These are phyloP conservation scores for Gossypium gossypioides DNA, from an alignment of 441 rosid genomes.

Conservation along the genomic window DNA sequence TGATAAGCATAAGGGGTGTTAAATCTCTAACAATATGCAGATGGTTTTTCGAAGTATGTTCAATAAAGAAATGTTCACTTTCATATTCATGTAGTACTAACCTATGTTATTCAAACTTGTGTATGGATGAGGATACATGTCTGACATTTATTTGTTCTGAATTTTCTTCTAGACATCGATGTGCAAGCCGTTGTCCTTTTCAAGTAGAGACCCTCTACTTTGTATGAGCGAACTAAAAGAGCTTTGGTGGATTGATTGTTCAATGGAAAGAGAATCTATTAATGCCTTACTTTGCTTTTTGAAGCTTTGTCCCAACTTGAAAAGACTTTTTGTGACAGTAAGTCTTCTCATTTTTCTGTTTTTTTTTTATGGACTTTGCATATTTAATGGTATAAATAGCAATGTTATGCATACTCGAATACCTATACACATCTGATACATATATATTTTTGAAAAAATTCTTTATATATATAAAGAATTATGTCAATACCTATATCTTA, in stretches of 20 bases:
- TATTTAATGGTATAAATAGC: too few relatives aligned
- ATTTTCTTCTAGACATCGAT: not conserved
- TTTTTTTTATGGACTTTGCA: too few relatives aligned
- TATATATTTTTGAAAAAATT: too few relatives aligned
- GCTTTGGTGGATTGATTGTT: too few relatives aligned
- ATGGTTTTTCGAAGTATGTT: not conserved
- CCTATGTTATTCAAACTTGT: too few relatives aligned
- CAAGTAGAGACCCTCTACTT: not conserved
- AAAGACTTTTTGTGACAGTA: not conserved
- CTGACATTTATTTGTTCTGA: not conserved
- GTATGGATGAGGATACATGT: not conserved
- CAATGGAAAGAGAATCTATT: too few relatives aligned
- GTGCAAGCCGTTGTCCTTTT: not conserved
- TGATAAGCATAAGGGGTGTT: not conserved
- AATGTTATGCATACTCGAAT: too few relatives aligned
- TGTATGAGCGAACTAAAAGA: not conserved
- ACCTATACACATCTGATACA: too few relatives aligned
- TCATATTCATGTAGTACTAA: not conserved
- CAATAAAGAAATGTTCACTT: not conserved
- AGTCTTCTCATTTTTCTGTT: not conserved
- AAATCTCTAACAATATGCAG: not conserved
- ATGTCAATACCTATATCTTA: not conserved
- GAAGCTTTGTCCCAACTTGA: not conserved
- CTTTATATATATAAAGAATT: not conserved
- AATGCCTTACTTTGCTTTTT: too few relatives aligned